Evolutionary conservation across 108 stramenopile species (phyloP).

Genomic region (Stephanodiscus minutulus): DNA sequence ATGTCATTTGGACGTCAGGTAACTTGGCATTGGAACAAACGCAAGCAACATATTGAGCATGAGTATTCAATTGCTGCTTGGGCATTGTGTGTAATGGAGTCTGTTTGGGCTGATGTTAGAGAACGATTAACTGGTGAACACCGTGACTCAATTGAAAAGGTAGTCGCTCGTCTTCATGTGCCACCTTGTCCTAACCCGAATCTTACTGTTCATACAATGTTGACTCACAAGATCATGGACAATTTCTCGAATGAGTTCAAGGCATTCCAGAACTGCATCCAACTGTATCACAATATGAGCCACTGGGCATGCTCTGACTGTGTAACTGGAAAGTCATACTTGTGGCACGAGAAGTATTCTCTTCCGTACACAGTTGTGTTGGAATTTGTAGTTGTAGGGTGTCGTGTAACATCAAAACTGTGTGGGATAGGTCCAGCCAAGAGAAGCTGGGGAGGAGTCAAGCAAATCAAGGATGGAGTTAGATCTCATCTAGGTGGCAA

Average conservation of each 20-base stretch:
- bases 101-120: too few species aligned
- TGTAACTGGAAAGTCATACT: too few species aligned
- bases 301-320: too few species aligned
- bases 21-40: not conserved
- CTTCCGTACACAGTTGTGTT: conserved; percentile 14
- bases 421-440: conserved; percentile 25
- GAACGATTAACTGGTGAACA: too few species aligned
- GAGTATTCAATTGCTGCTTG: conserved; percentile 18
- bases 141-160: too few species aligned
- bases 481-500: conserved; percentile 13
- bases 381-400: conserved; percentile 16
- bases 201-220: too few species aligned
- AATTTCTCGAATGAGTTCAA: too few species aligned
- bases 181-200: too few species aligned
- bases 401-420: conserved; percentile 8
- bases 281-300: too few species aligned
- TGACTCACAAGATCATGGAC: too few species aligned
- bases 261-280: too few species aligned
- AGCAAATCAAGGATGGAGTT: conserved; percentile 28
- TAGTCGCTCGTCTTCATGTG: too few species aligned
- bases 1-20: not conserved
- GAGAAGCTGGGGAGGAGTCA: conserved; percentile 29
- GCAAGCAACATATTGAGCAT: not conserved
- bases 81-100: conserved; percentile 10
- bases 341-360: conserved; percentile 15